These are phyloP conservation scores for Gossypium ekmanianum DNA, from an alignment of 345 rosid species.

Conservation along the genomic window DNA sequence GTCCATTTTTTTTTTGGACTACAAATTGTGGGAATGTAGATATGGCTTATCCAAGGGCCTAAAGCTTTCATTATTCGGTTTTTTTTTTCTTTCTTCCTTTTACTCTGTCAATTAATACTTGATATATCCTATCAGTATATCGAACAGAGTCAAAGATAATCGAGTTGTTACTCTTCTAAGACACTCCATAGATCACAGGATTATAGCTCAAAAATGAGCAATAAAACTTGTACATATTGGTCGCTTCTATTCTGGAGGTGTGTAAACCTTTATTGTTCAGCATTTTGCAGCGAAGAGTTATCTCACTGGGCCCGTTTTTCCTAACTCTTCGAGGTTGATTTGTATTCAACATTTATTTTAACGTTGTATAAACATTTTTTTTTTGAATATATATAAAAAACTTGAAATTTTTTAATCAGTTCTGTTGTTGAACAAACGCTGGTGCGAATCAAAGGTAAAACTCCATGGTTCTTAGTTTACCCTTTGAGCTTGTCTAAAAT, in stretches of 20 bases:
- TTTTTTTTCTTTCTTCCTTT: background rate
- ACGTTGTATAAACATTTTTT: too few relatives aligned
- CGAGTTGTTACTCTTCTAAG: background rate
- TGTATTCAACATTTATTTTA: too few relatives aligned
- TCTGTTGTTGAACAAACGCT: too few relatives aligned
- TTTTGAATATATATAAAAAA: too few relatives aligned
- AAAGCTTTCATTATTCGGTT: conserved; percentile 17
- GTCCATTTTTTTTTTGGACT: conserved; percentile 44
- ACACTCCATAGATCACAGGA: background rate
- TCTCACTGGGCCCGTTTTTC: too few relatives aligned
- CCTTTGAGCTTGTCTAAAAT: too few relatives aligned
- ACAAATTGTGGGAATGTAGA: conserved; percentile 19
- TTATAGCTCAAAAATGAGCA: background rate
- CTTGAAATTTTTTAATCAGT: too few relatives aligned
- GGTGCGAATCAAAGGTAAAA: too few relatives aligned
- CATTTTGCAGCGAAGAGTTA: background rate
- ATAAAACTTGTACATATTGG: background rate
- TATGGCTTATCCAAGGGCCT: conserved; percentile 28
- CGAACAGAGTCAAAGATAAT: conserved; percentile 14
- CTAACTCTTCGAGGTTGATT: too few relatives aligned
- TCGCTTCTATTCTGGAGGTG: background rate
- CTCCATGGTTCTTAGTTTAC: too few relatives aligned
- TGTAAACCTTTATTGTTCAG: background rate
- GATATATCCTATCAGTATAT: conserved; percentile 17
- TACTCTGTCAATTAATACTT: conserved; percentile 23